Conservation (phyloP, 164 flowering plant genomes). For the Tetrastigma voinierianum region DNA sequence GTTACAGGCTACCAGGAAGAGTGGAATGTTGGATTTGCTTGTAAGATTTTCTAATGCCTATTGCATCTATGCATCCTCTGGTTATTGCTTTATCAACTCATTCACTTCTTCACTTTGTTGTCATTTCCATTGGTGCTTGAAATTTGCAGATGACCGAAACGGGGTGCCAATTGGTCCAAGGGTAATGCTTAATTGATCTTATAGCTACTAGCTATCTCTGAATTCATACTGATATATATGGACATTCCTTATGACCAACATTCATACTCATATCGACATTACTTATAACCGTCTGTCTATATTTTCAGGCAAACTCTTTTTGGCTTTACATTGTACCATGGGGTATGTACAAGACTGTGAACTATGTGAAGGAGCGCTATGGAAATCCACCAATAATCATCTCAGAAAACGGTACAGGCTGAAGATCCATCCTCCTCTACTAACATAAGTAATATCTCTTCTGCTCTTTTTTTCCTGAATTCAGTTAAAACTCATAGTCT, state of each 20-base stretch:
- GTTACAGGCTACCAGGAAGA: constrained; percentile 48
- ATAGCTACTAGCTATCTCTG: no score
- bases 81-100: not conserved
- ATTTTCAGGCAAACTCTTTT: constrained; percentile 53
- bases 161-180: constrained; percentile 54
- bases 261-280: not conserved
- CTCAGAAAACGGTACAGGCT: constrained; percentile 58
- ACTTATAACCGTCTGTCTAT: no score
- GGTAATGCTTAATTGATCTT: constrained; percentile 21
- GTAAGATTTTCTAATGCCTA: constrained; percentile 32
- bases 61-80: no score
- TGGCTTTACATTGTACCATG: constrained; percentile 78
- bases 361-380: constrained; percentile 58
- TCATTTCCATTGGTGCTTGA: not conserved
- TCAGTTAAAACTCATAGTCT: not conserved
- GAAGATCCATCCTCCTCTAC: no score
- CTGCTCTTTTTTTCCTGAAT: not conserved
- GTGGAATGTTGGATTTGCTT: constrained; percentile 63
- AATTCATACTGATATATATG: not conserved
- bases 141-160: constrained; percentile 31
- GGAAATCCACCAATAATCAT: constrained; percentile 57
- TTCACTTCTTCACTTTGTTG: not conserved
- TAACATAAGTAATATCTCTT: no score
- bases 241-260: no score
- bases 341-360: constrained; percentile 67